Percentiles rank a stretch among this genome's conserved stretches.
Conservation (phyloP, 306 rosid species). For the Purshia tridentata region DNA sequence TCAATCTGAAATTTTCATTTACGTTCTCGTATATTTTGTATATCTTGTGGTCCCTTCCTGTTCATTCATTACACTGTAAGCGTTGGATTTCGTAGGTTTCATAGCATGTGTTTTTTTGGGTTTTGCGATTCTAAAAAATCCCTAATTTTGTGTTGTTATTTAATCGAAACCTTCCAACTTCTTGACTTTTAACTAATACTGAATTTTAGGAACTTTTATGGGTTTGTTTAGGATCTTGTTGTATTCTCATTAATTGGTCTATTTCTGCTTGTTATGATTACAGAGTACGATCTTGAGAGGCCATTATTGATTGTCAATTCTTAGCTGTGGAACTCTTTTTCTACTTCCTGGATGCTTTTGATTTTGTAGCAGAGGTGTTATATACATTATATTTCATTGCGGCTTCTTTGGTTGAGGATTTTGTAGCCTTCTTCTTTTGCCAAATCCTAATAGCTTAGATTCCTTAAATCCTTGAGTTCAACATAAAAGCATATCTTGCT, state of each 20-base stretch:
- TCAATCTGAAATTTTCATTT: not conserved
- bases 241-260: conserved; percentile 13
- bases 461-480: not conserved
- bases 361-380: conserved; percentile 35
- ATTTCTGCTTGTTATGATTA: conserved; percentile 18
- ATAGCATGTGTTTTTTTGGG: not conserved
- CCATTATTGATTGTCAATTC: conserved; percentile 37
- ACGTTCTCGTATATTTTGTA: not conserved
- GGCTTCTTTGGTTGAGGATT: conserved; percentile 34
- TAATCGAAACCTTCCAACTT: not conserved
- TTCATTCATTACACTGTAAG: not conserved
- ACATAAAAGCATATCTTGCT: too few species aligned
- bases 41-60: not conserved
- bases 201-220: not conserved
- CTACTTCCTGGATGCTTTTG: conserved; percentile 38
- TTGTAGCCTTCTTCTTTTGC: conserved; percentile 29
- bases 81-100: not conserved
- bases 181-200: not conserved
- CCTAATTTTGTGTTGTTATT: not conserved
- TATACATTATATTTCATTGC: conserved; percentile 32
- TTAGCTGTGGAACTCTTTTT: conserved; percentile 36
- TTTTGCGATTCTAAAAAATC: not conserved
- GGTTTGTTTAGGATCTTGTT: not conserved
- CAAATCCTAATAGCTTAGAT: conserved; percentile 31
- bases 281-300: too few species aligned